Evolutionary conservation across 2,329 filamentous ascomycete genomes (phyloP).

Genomic region (Aspergillus sp.): DNA sequence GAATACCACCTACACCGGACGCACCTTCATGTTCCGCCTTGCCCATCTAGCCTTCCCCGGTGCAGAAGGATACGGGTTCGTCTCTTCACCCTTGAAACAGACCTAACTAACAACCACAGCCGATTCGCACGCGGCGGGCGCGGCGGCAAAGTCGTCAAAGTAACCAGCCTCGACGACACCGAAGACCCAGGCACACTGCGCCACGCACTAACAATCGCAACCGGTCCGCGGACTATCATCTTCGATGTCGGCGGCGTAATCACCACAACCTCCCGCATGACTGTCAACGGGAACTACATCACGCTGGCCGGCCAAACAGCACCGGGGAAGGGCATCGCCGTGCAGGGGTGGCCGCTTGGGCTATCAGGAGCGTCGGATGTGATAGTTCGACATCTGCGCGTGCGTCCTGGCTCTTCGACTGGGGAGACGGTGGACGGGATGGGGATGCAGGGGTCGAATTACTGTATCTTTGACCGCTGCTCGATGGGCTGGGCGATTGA

Average conservation of each 20-base stretch:
- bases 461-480: constrained; percentile 11
- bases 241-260: constrained; percentile 14
- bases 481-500: constrained; percentile 14
- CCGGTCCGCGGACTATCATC: constrained; percentile 5
- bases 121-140: constrained; percentile 13
- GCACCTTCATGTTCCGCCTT: constrained; percentile 6
- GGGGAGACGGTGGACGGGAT: constrained; percentile 11
- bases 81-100: not conserved
- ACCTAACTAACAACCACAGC: not conserved
- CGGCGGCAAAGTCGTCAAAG: constrained; percentile 12
- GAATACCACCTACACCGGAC: not conserved
- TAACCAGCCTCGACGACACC: constrained; percentile 10
- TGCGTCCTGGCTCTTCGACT: constrained; percentile 1
- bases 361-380: constrained; percentile 11
- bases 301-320: constrained; percentile 12
- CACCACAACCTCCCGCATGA: constrained; percentile 2
- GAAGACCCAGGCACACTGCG: constrained; percentile 5
- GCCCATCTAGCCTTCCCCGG: constrained; percentile 9
- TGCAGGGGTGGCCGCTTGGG: constrained; percentile 10
- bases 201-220: constrained; percentile 6
- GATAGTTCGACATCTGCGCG: constrained; percentile 9
- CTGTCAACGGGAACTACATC: constrained; percentile 3
- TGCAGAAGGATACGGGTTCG: constrained; percentile 14
- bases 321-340: constrained; percentile 11
- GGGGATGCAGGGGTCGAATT: constrained; percentile 11